phyloP scores from a whole-genome alignment of 2,329 filamentous ascomycete species.

The Oidium heveae region DNA sequence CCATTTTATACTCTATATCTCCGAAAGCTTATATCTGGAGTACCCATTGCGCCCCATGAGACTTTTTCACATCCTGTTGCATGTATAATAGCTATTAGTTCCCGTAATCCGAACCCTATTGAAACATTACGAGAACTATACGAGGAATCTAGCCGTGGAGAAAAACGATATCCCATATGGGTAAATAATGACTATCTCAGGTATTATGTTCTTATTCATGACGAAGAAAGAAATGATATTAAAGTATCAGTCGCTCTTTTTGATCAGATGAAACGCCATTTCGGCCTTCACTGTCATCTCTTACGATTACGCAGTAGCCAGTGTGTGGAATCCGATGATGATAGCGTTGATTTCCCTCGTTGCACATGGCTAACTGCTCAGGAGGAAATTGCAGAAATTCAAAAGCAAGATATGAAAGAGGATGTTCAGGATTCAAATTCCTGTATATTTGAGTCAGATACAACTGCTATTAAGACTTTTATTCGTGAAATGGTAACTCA shows the following conservation, averaged over 20 bases:
- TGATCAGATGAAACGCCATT: constrained; percentile 98
- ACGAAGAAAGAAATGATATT: constrained; percentile 89
- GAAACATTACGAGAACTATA: constrained; percentile 72
- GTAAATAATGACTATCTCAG: constrained; percentile 77
- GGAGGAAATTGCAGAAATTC: constrained; percentile 59
- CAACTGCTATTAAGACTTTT: constrained; percentile 66
- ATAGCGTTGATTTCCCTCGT: constrained; percentile 55
- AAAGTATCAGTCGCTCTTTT: constrained; percentile 70
- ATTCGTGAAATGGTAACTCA: constrained; percentile 88
- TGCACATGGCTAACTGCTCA: constrained; percentile 75
- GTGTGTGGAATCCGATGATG: constrained; percentile 74
- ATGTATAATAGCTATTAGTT: constrained; percentile 85
- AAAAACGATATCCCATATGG: constrained; percentile 53
- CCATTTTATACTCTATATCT: constrained; percentile 73
- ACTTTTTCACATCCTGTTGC: constrained; percentile 89
- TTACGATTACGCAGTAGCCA: constrained; percentile 63
- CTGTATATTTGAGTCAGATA: constrained; percentile 81
- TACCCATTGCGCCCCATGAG: constrained; percentile 62
- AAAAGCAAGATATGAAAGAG: constrained; percentile 39
- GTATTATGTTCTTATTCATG: constrained; percentile 90
- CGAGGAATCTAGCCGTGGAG: constrained; percentile 55
- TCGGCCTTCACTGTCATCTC: constrained; percentile 85
- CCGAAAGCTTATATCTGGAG: constrained; percentile 54
- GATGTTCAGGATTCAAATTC: constrained; percentile 46
- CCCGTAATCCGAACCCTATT: constrained; percentile 57